Percentiles rank a stretch among this genome's conserved stretches.
Conservation (phyloP, 2,329 filamentous ascomycete species). For the Leptographium radiaticola region DNA sequence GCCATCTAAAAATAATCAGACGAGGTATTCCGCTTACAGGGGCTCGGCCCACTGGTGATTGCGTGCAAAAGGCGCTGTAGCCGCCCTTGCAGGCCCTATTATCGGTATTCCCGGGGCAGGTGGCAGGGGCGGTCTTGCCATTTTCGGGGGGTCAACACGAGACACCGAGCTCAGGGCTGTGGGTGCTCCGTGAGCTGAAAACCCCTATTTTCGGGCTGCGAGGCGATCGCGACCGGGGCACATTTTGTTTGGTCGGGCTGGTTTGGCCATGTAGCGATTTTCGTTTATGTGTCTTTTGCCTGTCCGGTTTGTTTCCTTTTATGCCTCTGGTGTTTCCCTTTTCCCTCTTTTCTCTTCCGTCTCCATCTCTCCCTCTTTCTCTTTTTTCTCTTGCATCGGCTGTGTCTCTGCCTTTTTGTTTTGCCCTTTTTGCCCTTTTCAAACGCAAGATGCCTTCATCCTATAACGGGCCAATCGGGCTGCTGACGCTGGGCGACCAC, state of each 20-base stretch:
- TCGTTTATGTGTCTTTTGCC: too few relatives aligned
- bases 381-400: background rate
- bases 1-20: background rate
- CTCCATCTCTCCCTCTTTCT: too few relatives aligned
- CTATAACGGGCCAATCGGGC: background rate
- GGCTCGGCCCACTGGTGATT: too few relatives aligned
- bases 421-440: too few relatives aligned
- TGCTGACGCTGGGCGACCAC: background rate
- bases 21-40: background rate
- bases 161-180: background rate
- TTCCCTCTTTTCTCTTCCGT: too few relatives aligned
- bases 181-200: background rate
- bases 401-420: background rate
- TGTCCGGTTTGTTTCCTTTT: too few relatives aligned
- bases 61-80: too few relatives aligned
- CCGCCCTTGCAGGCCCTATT: too few relatives aligned
- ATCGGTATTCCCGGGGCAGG: too few relatives aligned
- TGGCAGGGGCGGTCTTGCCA: background rate
- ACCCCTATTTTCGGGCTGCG: background rate
- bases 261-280: too few relatives aligned
- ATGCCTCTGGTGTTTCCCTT: too few relatives aligned
- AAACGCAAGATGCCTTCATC: background rate
- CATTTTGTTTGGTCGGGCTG: background rate
- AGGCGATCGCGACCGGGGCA: too few relatives aligned
- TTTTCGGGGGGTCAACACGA: background rate